Base-by-base conservation (phyloP, 768 basidiomycete genomes). In the Cyathus striatus region DNA sequence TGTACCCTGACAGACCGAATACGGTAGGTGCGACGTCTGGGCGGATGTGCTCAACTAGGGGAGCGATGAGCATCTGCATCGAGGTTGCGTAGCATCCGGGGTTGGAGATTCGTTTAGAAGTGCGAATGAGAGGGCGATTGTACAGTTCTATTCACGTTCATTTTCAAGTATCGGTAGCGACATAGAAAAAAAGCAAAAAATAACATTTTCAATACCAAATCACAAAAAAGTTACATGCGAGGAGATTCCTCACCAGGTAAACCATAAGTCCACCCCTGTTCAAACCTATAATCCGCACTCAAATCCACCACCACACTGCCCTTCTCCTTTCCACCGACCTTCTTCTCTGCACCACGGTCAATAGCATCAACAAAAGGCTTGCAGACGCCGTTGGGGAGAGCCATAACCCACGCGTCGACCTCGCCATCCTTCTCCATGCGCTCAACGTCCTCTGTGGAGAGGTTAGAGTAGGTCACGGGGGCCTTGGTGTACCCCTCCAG, bases 341-440 rank as follows among this genome's bases (percentile, higher is more conserved):
- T 78, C 54, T 72, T 76, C 48, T 68, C 65, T 12, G 83, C 70
- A 4, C 84, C 90, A 26, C 79, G 75, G 55, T 96, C 92, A 38
- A 99, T 68, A 13, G 95, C 95, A 55, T 94, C 92, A 24, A 99
- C 92, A 59, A 95, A 99, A 1, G 94, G 94, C 64, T 94, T 93
- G 69, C 89, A 87, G 18, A 91, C 78, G 16, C 96, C 96, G 52
- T 98, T 99, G n/a, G 96, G 96, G 38, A 99, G 76, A 2, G 96
- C 96, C 89, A 97, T 94, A 41, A 98, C 81, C 95, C 96, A 99
- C 6, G 92, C 95, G 58, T 99, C 95, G 14, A 99, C 91, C 56
- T 86, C 87, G 6, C 87, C 84, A 39, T 80, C 70, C 64, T 83
- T 82, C 65, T 97, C 96, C 84, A 99, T 87, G 58, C 66, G 70